Conservation (phyloP, 352 stramenopile genomes). For the Globisporangium middletonii region DNA sequence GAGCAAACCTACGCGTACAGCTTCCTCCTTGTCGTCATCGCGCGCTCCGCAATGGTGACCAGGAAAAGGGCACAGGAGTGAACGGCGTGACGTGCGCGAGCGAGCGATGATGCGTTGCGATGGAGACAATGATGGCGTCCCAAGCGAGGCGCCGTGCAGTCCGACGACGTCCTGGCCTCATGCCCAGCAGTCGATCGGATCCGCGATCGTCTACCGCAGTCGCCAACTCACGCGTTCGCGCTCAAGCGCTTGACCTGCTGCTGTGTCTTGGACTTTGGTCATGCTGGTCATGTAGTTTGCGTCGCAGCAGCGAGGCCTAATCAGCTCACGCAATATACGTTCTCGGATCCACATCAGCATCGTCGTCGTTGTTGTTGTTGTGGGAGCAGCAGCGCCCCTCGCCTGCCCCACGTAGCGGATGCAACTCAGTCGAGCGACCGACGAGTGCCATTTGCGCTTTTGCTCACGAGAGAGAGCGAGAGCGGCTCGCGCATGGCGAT, state of each 20-base stretch:
- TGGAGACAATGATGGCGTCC: background rate
- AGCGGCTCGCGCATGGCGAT: conserved; percentile 10
- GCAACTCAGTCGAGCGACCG: background rate
- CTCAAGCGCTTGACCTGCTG: too few species aligned
- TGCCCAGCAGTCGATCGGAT: too few species aligned
- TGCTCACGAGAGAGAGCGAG: background rate
- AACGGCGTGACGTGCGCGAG: too few species aligned
- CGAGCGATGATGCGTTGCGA: background rate
- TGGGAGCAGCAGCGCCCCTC: background rate
- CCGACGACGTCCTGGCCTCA: too few species aligned
- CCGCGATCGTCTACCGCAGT: too few species aligned
- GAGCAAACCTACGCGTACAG: too few species aligned
- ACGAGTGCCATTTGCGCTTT: conserved; percentile 2
- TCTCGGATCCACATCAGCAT: background rate
- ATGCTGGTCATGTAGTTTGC: background rate
- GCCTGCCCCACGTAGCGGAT: background rate
- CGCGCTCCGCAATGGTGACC: background rate
- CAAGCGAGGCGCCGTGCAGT: too few species aligned
- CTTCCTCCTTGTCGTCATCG: background rate
- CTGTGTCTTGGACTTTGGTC: too few species aligned
- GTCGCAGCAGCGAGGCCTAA: background rate
- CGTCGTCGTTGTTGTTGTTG: background rate
- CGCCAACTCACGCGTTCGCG: too few species aligned
- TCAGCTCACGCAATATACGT: conserved; percentile 1
- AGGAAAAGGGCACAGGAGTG: background rate